Evolutionary conservation across 169 alveolate genomes (phyloP).

Genomic region (Plasmodium inui): DNA sequence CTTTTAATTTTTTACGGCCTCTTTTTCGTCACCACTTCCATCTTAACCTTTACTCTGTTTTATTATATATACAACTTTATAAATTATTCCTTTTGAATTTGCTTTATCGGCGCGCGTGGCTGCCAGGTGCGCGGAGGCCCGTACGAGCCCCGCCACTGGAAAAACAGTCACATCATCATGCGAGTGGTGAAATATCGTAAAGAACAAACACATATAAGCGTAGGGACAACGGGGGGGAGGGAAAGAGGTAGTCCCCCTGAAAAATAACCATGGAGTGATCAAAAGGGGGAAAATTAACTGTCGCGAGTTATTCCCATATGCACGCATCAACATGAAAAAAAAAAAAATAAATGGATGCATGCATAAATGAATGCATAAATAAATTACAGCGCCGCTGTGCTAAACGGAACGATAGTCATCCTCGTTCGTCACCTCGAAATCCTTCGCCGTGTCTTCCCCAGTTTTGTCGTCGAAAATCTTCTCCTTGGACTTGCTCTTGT

Average conservation of each 20-base stretch:
- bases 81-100: conserved; percentile 22
- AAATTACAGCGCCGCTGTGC: neutral
- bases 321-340: conserved; percentile 5
- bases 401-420: conserved; percentile 75
- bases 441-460: conserved; percentile 12
- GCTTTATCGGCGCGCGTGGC: neutral
- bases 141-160: neutral
- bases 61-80: conserved; percentile 73
- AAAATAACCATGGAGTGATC: neutral
- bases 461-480: conserved; percentile 27
- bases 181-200: neutral
- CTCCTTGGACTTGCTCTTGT: conserved; percentile 26
- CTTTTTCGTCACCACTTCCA: conserved; percentile 39
- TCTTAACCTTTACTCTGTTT: conserved; percentile 29
- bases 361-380: neutral
- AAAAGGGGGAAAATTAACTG: neutral
- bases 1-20: conserved; percentile 51
- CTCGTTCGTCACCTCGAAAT: conserved; percentile 43
- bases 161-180: neutral
- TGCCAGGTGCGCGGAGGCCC: neutral
- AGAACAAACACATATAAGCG: neutral
- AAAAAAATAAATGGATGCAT: neutral
- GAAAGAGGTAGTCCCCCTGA: neutral
- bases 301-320: neutral
- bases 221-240: neutral